A percentile compares a stretch with the other conserved stretches of the same genome.
Evolutionary conservation across 257 asterid genomes (phyloP).

Genomic region (Nicotiana tabacum): DNA sequence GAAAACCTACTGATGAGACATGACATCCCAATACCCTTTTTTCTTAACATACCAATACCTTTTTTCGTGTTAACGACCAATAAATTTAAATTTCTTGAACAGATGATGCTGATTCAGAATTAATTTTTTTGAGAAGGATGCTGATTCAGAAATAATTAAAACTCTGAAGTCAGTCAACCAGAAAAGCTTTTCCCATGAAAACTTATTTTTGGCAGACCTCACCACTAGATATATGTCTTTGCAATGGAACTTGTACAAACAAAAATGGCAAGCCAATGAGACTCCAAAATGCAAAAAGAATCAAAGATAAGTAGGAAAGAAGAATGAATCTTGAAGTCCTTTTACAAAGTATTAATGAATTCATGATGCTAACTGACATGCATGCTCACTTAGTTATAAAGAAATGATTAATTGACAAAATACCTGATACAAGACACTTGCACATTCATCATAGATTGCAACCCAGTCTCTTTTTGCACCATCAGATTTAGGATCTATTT

Average conservation of each 20-base stretch:
- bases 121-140: background rate
- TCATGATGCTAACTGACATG: background rate
- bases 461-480: conserved; percentile 99
- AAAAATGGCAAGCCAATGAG: background rate
- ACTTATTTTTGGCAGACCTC: background rate
- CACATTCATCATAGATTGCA: conserved; percentile 96
- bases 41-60: background rate
- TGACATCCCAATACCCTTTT: background rate
- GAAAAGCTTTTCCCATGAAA: background rate
- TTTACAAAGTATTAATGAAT: background rate
- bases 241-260: background rate
- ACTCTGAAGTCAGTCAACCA: background rate
- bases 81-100: background rate
- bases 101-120: background rate
- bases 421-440: conserved; percentile 87
- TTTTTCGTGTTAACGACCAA: background rate
- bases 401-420: background rate
- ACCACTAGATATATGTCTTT: background rate
- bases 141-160: background rate
- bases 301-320: background rate
- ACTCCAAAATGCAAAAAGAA: background rate
- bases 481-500: conserved; percentile 95
- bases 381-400: background rate
- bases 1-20: background rate
- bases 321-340: background rate